Evolutionary conservation across 2,329 filamentous ascomycete genomes (phyloP).

Genomic region (Pleomassaria siparia): DNA sequence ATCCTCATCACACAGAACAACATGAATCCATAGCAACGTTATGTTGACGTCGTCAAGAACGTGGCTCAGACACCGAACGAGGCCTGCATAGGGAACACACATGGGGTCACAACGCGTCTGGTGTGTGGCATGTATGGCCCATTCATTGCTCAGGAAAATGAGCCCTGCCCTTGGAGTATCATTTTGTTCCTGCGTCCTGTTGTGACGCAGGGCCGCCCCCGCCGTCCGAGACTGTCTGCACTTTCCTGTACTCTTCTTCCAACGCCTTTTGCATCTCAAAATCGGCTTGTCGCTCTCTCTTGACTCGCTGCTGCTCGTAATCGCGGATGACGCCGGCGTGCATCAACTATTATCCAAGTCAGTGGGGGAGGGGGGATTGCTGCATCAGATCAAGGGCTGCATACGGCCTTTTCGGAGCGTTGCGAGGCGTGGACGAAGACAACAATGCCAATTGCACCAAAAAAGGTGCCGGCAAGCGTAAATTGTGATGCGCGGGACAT

Average conservation of each 20-base stretch:
- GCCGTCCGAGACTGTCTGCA: conserved; percentile 70
- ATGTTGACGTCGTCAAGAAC: too few relatives aligned
- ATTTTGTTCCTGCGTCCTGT: conserved; percentile 15
- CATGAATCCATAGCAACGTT: too few relatives aligned
- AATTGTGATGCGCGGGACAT: conserved; percentile 94
- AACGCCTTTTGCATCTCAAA: conserved; percentile 88
- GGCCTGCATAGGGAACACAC: too few relatives aligned
- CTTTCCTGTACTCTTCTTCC: conserved; percentile 86
- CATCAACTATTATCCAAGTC: conserved; percentile 73
- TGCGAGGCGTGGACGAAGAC: conserved; percentile 89
- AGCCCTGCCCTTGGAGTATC: conserved; percentile 9
- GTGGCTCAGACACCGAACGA: too few relatives aligned
- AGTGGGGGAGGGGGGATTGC: conserved; percentile 13
- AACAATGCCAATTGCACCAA: conserved; percentile 75
- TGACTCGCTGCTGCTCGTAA: conserved; percentile 88
- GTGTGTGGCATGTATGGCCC: too few relatives aligned
- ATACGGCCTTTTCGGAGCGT: conserved; percentile 76
- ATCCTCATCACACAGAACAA: too few relatives aligned
- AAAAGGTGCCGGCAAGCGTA: conserved; percentile 75
- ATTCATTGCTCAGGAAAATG: background rate
- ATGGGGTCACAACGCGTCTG: too few relatives aligned
- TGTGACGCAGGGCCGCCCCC: conserved; percentile 28
- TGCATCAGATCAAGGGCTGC: conserved; percentile 30
- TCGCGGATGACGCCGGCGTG: conserved; percentile 92
- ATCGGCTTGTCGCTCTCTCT: conserved; percentile 86